Percentiles rank a stretch among this genome's conserved stretches.
phyloP scores from a whole-genome alignment of 768 basidiomycete species.

The Artomyces pyxidatus region DNA sequence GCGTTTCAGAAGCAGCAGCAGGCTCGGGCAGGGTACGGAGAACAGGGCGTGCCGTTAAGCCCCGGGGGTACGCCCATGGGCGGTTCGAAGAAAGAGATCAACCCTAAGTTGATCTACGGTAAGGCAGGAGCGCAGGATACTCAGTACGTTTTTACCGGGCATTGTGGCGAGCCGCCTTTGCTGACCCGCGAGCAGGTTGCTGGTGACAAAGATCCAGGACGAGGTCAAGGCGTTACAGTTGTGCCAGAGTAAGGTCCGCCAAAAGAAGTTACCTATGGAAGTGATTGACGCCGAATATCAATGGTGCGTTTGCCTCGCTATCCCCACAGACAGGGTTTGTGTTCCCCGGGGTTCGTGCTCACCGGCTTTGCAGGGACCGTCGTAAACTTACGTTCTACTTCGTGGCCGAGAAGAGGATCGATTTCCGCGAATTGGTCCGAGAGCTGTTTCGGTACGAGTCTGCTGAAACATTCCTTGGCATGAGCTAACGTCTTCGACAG shows the following conservation, averaged over 20 bases:
- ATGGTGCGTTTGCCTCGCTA: conserved; percentile 47
- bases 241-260: conserved; percentile 85
- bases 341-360: too few species aligned
- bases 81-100: conserved; percentile 79
- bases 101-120: conserved; percentile 93
- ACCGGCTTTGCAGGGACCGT: conserved; percentile 84
- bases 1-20: conserved; percentile 80
- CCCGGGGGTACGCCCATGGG: conserved; percentile 33
- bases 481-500: conserved; percentile 27
- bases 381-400: conserved; percentile 99
- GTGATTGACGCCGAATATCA: conserved; percentile 98
- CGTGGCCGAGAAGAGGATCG: conserved; percentile 89
- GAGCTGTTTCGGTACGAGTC: conserved; percentile 87
- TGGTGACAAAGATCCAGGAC: conserved; percentile 80
- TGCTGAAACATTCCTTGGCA: conserved; percentile 3
- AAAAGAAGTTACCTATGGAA: conserved; percentile 96
- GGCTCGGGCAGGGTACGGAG: conserved; percentile 39
- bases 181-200: conserved; percentile 37
- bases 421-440: conserved; percentile 92
- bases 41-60: conserved; percentile 32
- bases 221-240: conserved; percentile 88
- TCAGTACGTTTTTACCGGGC: conserved; percentile 41
- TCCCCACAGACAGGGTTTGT: too few species aligned
- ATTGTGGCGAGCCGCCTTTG: neutral
- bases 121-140: conserved; percentile 81